Evolutionary conservation across 2,329 filamentous ascomycete species (phyloP).

Genomic region (Botrytis squamosa): DNA sequence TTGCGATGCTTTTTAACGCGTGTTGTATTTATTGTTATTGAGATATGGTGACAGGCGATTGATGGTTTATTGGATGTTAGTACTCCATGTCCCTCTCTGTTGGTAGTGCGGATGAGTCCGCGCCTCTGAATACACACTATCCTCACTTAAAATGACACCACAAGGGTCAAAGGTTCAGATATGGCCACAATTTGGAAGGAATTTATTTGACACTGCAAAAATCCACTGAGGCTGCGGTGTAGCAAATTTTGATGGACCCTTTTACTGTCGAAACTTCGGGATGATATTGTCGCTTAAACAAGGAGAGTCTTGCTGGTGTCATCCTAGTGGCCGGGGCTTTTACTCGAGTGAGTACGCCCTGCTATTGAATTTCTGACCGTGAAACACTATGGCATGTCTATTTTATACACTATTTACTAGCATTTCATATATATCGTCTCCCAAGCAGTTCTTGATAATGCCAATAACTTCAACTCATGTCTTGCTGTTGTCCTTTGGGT

Average conservation of each 20-base stretch:
- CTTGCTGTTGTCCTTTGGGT: not conserved
- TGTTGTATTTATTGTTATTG: rapidly evolving
- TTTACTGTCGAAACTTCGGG: not conserved
- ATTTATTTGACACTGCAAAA: not conserved
- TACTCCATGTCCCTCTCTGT: not conserved
- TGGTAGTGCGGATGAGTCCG: not conserved
- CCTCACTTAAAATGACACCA: no score
- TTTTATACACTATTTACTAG: no score
- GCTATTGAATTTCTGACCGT: not conserved
- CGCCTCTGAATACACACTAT: not conserved
- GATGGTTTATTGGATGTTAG: not conserved
- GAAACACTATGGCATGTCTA: not conserved
- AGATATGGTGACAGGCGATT: no score
- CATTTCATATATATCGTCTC: not conserved
- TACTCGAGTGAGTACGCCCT: not conserved
- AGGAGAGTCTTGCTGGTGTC: not conserved
- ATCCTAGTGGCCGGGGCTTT: not conserved
- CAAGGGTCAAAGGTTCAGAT: not conserved
- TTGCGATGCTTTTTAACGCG: no score
- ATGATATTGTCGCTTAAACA: conserved; percentile 3
- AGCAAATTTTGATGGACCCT: not conserved
- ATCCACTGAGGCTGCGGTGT: not conserved
- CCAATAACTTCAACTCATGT: not conserved
- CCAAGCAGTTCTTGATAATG: not conserved
- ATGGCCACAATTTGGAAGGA: not conserved